Evolutionary conservation across 2,329 filamentous ascomycete species (phyloP).

Genomic region (Thelonectria olida): DNA sequence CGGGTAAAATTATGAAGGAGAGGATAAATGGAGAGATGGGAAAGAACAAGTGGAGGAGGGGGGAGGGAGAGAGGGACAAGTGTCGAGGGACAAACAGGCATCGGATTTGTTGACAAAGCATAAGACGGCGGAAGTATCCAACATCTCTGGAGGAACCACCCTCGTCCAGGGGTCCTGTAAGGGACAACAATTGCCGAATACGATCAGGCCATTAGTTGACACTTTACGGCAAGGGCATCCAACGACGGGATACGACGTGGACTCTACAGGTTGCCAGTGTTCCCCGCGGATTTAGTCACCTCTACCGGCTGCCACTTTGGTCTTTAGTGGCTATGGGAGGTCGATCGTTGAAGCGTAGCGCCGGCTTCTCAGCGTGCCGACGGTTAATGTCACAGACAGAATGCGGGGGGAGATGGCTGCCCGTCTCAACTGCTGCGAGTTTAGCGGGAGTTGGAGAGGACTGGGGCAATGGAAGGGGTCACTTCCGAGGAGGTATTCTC

Average conservation of each 20-base stretch:
- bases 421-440: no score
- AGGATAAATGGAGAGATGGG: neutral
- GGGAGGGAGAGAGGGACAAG: neutral
- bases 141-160: slow-evolving; percentile 9
- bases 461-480: no score
- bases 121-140: no score
- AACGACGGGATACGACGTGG: no score
- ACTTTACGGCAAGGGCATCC: neutral
- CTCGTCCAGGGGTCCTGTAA: no score
- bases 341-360: neutral
- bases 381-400: neutral
- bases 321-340: neutral
- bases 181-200: slow-evolving; percentile 13
- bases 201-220: slow-evolving; percentile 2
- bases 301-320: neutral
- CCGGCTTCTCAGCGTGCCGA: neutral
- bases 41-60: neutral
- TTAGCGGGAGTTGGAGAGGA: no score
- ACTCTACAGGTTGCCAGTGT: neutral
- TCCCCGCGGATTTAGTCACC: neutral
- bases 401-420: neutral
- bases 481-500: no score
- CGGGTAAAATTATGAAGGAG: neutral
- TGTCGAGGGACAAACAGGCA: neutral
- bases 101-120: slow-evolving; percentile 7